These are phyloP conservation scores for Brettanomyces sp. DNA, from an alignment of 805 yeast genomes.

Conservation along the genomic window DNA sequence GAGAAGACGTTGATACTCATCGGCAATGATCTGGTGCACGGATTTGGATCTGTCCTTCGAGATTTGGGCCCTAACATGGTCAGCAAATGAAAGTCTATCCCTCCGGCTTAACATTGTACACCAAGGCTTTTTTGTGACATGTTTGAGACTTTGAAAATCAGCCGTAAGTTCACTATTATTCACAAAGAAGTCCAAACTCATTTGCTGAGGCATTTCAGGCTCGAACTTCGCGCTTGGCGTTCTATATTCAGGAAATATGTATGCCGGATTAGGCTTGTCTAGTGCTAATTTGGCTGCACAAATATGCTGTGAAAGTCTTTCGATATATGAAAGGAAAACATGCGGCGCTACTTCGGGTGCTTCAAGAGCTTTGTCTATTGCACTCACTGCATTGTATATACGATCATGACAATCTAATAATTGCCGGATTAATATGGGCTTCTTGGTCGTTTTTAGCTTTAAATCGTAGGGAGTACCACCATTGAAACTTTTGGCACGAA, in stretches of 20 bases:
- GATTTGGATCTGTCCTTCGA: constrained; percentile 33
- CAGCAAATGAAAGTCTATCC: constrained; percentile 45
- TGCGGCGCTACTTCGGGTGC: constrained; percentile 12
- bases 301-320: constrained; percentile 23
- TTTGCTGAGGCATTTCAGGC: constrained; percentile 37
- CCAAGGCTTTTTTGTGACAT: constrained; percentile 57
- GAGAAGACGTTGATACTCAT: constrained; percentile 28
- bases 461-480: constrained; percentile 31
- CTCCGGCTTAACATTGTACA: constrained; percentile 33
- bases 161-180: constrained; percentile 54
- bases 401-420: constrained; percentile 26
- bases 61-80: constrained; percentile 46
- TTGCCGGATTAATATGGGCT: constrained; percentile 30
- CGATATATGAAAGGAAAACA: constrained; percentile 15
- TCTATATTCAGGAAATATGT: constrained; percentile 51
- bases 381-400: constrained; percentile 33
- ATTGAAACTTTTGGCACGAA: constrained; percentile 29
- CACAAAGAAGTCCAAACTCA: constrained; percentile 49
- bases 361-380: constrained; percentile 28
- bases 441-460: constrained; percentile 27
- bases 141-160: constrained; percentile 44
- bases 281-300: constrained; percentile 27
- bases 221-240: constrained; percentile 28
- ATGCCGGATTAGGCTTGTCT: constrained; percentile 42
- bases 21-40: constrained; percentile 29